These are phyloP conservation scores for Perkinsus olseni DNA, from an alignment of 169 alveolate genomes.

Conservation along the genomic window DNA sequence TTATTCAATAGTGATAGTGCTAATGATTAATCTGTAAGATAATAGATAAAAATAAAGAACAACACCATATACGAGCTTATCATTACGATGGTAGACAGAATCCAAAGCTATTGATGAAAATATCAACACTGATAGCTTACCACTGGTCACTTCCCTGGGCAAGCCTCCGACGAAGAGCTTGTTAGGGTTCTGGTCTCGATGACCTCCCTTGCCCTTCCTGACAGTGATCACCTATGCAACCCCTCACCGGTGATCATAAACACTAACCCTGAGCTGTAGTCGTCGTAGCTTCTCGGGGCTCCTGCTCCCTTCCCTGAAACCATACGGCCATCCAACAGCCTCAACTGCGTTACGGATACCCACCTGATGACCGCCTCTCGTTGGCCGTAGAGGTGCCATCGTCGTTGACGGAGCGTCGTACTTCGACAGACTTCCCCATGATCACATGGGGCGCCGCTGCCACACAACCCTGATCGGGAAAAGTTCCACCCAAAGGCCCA, in stretches of 20 bases:
- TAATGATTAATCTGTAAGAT: too few species aligned
- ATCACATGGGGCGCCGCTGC: not conserved
- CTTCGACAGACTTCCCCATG: not conserved
- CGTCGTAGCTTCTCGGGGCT: not conserved
- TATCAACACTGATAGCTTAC: not conserved
- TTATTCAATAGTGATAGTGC: too few species aligned
- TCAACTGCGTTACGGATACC: too few species aligned
- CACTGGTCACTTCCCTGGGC: not conserved
- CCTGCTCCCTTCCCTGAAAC: not conserved
- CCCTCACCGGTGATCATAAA: not conserved
- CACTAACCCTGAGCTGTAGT: not conserved
- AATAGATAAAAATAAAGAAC: too few species aligned
- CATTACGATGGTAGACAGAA: too few species aligned
- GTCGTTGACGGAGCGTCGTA: not conserved
- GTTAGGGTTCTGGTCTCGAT: slow-evolving; percentile 1
- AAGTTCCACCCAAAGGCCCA: not conserved
- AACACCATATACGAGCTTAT: too few species aligned
- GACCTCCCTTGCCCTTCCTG: slow-evolving; percentile 1
- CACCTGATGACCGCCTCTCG: not conserved
- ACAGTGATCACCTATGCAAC: not conserved
- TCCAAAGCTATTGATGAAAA: too few species aligned
- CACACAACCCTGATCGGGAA: not conserved
- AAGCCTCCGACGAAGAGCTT: slow-evolving; percentile 13
- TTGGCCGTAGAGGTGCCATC: not conserved
- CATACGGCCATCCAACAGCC: too few species aligned